A percentile compares a stretch with the other conserved stretches of the same genome.
Conservation (phyloP, 306 rosid species). For the Casuarina equisetifolia region DNA sequence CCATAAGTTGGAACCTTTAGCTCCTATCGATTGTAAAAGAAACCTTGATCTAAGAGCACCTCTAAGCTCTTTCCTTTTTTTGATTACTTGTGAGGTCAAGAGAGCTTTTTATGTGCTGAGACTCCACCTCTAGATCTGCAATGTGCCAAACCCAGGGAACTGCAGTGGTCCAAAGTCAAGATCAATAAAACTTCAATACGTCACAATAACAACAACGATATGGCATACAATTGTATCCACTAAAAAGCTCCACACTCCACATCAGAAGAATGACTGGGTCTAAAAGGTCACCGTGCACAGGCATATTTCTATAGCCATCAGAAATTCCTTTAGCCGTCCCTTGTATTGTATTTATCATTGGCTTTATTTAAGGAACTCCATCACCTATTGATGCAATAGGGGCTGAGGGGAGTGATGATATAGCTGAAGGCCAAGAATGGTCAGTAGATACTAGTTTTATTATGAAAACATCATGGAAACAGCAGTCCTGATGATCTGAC, state of each 20-base stretch:
- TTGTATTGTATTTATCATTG: neutral
- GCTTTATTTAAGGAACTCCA: neutral
- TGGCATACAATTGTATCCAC: neutral
- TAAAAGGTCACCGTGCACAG: neutral
- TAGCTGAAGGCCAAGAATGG: neutral
- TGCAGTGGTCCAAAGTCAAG: constrained; percentile 1
- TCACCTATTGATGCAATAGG: neutral
- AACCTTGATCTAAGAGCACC: constrained; percentile 14
- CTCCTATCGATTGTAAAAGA: neutral
- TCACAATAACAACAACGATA: neutral
- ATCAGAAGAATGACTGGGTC: neutral
- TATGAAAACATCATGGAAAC: neutral
- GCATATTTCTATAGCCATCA: neutral
- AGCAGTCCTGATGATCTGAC: neutral
- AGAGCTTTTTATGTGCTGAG: constrained; percentile 22
- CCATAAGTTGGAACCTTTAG: constrained; percentile 8
- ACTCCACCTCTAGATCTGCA: constrained; percentile 39
- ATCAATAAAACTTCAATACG: neutral
- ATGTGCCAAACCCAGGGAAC: constrained; percentile 23
- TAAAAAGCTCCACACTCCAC: neutral
- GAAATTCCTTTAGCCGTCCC: neutral
- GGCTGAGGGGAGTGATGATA: neutral
- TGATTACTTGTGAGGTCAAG: constrained; percentile 14
- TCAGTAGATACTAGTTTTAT: neutral
- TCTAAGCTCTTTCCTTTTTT: constrained; percentile 18